Evolutionary conservation across 1,284 basidiomycete species (phyloP), one percentile per base, ranked within the genome.

Genomic region (Vanrija sp.): DNA sequence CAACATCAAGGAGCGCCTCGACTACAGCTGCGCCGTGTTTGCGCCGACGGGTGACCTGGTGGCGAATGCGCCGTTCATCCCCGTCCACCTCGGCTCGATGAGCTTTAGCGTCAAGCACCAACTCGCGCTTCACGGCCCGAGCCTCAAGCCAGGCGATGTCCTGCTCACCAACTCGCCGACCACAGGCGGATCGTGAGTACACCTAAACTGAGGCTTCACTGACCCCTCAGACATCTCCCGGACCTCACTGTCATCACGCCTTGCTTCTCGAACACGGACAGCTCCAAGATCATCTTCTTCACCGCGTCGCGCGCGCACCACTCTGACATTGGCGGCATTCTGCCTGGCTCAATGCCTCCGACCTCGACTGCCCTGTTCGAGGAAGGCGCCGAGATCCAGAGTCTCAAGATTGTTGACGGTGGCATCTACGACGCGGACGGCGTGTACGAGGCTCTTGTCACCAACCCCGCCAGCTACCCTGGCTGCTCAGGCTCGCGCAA

Each of bases 281-380:
- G 53, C 38, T 61, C 54, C 23, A 52, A 65, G 43, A 69, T 74
- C 55, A 64, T 74, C 55, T 74, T 74, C 64, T 74, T 67, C 54
- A 63, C 62, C 4, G 70, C 72, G 6, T 65, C 65, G 10, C 58
- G 69, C 42, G 69, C 62, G 6, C 67, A 69, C 52, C 69, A 68
- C 50, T 58, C 65, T 23, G 72, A 71, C 56, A 72, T 73, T 43
- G 71, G 71, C 15, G 71, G 66, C 61, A 76, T 73, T 61, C 71
- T 63, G 46, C 71, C 56, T 19, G 80, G 85, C 19, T 92, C 89
- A 16, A 98, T 98, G 94, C 94, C 94, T 0, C 91, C 94, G 0
- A 93, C 88, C 0, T 90, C 87, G 25, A 89, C 88, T 55, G 90
- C 82, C 57, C 86, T 98, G 48, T 92, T 87, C 62, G 89, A 98